Evolutionary conservation across 2,329 filamentous ascomycete species (phyloP).

Genomic region (Pseudogymnoascus sp.): DNA sequence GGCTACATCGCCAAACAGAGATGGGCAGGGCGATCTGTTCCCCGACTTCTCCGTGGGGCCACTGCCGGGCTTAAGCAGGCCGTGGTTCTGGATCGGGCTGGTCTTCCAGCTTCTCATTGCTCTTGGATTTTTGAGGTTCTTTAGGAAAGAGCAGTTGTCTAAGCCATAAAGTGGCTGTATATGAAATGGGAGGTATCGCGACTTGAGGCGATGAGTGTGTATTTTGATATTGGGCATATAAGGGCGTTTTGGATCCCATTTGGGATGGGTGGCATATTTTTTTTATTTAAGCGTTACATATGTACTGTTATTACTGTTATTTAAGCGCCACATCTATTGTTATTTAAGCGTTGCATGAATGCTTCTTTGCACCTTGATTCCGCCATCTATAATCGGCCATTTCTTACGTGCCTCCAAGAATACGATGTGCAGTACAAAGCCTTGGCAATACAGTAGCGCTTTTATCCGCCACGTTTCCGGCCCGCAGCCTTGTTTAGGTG

Average conservation of each 20-base stretch:
- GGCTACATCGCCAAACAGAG: conserved; percentile 51
- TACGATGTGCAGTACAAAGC: neutral
- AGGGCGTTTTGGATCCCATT: neutral
- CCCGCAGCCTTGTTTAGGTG: neutral
- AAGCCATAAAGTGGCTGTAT: conserved; percentile 36
- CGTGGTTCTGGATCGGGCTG: conserved; percentile 56
- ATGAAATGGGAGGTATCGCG: neutral
- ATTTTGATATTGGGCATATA: neutral
- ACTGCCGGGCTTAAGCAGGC: conserved; percentile 38
- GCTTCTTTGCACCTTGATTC: too few relatives aligned
- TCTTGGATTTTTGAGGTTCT: conserved; percentile 48
- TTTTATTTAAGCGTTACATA: neutral
- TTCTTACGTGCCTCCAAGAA: conserved; percentile 37
- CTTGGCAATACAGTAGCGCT: neutral
- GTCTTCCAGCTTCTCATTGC: conserved; percentile 50
- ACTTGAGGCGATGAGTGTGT: neutral
- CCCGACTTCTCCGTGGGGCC: conserved; percentile 49
- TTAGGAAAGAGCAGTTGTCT: conserved; percentile 49
- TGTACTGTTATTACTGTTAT: neutral
- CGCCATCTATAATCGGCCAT: conserved; percentile 33
- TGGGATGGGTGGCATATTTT: neutral
- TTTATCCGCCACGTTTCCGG: neutral
- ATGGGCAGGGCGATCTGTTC: conserved; percentile 55
- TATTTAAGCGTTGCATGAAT: too few relatives aligned
- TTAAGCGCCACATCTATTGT: neutral